Conservation (phyloP, 2,329 filamentous ascomycete genomes). For the Stromatinia cepivora region DNA sequence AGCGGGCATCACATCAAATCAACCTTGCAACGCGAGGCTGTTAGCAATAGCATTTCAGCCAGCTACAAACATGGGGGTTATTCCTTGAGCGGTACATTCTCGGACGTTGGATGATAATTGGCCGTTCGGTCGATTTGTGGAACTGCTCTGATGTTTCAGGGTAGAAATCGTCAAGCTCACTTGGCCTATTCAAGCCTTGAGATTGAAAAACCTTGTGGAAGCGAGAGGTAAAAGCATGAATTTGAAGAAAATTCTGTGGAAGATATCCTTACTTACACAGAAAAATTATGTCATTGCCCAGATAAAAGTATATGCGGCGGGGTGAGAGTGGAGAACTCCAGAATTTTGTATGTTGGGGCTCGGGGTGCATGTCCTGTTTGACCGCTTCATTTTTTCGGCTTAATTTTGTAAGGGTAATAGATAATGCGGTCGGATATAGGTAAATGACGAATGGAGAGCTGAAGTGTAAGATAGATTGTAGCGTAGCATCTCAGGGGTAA, state of each 20-base stretch:
- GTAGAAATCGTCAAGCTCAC: not conserved
- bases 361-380: not conserved
- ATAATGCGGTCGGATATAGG: not conserved
- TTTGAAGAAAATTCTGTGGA: not conserved
- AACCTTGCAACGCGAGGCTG: not conserved
- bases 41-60: not conserved
- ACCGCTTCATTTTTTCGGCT: conserved; percentile 1
- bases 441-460: not conserved
- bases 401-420: not conserved
- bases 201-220: not conserved
- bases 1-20: not conserved
- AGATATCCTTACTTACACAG: conserved; percentile 2
- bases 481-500: not conserved
- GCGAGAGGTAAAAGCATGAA: not conserved
- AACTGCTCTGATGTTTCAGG: not conserved
- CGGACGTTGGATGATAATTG: not conserved
- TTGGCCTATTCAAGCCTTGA: conserved; percentile 6
- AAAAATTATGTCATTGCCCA: conserved; percentile 16
- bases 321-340: conserved; percentile 11
- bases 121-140: conserved; percentile 13
- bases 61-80: not conserved
- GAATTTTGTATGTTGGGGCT: not conserved
- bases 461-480: not conserved
- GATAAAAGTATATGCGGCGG: conserved; percentile 10
- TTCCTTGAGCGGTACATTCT: conserved; percentile 19